Conservation (phyloP, 306 rosid species). For the Cucurbita ficifolia region DNA sequence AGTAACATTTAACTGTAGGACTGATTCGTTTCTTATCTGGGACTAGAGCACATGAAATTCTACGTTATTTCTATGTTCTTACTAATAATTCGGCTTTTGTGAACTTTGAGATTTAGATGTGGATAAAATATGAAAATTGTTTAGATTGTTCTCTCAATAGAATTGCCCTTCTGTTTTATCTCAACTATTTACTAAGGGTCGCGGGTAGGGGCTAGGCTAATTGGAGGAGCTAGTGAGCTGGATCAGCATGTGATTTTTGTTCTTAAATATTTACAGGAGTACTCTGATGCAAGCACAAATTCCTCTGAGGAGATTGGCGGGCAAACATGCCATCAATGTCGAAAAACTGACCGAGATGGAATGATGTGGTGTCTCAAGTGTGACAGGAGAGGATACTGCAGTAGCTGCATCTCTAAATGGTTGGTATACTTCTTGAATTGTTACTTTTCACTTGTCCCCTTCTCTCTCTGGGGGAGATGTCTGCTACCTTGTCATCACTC, state of each 20-base stretch:
- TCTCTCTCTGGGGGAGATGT: background rate
- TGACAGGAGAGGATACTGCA: constrained; percentile 87
- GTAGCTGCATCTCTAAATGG: constrained; percentile 57
- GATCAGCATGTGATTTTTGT: background rate
- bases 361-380: constrained; percentile 76
- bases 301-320: constrained; percentile 65
- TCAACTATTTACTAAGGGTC: background rate
- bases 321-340: constrained; percentile 81
- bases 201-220: background rate
- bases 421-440: constrained; percentile 16
- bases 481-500: background rate
- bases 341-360: constrained; percentile 40
- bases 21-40: background rate
- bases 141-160: background rate
- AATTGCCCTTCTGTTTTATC: background rate
- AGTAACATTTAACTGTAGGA: background rate
- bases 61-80: background rate
- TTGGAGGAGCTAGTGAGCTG: background rate
- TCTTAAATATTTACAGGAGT: constrained; percentile 33
- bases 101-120: background rate
- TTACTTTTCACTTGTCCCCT: background rate
- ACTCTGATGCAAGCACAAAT: constrained; percentile 43
- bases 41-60: background rate
- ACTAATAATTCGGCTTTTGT: background rate
- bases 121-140: background rate